A percentile compares a stretch with the other conserved stretches of the same genome.
Evolutionary conservation across 1,284 basidiomycete species (phyloP).

Genomic region (Fomitopsis palustris): DNA sequence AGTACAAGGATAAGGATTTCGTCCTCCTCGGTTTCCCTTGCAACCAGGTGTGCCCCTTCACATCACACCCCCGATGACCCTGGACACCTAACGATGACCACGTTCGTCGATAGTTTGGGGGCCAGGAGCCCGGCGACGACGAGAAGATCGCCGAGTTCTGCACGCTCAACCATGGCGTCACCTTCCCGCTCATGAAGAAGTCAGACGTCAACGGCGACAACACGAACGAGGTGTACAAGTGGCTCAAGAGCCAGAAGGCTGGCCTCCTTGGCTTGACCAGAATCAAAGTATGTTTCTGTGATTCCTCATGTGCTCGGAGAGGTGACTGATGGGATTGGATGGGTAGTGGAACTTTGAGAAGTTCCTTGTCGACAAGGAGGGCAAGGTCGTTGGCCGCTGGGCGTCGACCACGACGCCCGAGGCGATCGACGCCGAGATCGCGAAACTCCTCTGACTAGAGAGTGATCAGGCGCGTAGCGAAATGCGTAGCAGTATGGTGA

Average conservation of each 20-base stretch:
- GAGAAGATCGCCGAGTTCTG: slow-evolving; percentile 67
- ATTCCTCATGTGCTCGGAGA: neutral
- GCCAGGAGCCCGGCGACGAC: slow-evolving; percentile 76
- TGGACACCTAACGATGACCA: neutral
- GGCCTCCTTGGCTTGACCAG: slow-evolving; percentile 71
- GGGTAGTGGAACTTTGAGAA: slow-evolving; percentile 80
- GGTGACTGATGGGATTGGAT: neutral
- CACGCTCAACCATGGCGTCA: slow-evolving; percentile 75
- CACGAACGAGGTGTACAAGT: slow-evolving; percentile 81
- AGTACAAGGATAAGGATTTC: slow-evolving; percentile 76
- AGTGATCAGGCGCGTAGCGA: neutral
- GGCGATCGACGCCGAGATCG: slow-evolving; percentile 62
- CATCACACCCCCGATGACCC: neutral
- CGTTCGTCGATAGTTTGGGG: slow-evolving; percentile 50
- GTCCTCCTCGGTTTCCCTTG: slow-evolving; percentile 88
- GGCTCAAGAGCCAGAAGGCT: slow-evolving; percentile 78
- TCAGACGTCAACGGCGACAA: slow-evolving; percentile 88
- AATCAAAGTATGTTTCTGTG: slow-evolving; percentile 60
- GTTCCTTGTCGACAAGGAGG: slow-evolving; percentile 67
- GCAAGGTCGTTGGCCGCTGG: slow-evolving; percentile 76
- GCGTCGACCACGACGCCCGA: slow-evolving; percentile 75
- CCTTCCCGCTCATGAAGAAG: slow-evolving; percentile 84
- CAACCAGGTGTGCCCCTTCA: slow-evolving; percentile 65
- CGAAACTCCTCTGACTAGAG: slow-evolving; percentile 45
- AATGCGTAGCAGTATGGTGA: neutral